Base-by-base conservation (phyloP, 2,329 filamentous ascomycete species). In the Hymenoscyphus scutula region DNA sequence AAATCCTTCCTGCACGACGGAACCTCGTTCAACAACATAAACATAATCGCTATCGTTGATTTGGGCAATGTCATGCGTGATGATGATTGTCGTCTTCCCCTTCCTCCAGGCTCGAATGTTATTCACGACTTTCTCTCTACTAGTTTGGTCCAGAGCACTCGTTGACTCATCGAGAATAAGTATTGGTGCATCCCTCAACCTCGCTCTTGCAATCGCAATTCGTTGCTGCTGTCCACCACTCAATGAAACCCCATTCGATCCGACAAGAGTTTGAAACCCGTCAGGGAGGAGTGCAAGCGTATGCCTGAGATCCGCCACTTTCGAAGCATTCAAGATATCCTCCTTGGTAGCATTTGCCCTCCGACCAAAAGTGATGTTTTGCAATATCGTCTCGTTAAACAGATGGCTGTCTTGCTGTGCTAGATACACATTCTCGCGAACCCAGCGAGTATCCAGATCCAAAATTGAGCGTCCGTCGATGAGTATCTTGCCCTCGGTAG, bases 151-250 rank as follows among this genome's bases (percentile, higher is more conserved):
- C 10, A 98, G 78, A 0, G 91, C 91, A 74, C 91, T 95, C 0
- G 92, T 97, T 0, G 90, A 86, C 73, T 98, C 95, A 68, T 98
- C 94, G 2, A 98, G 79, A 29, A 98, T 88, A 6, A 98, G 79
- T 0, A 98, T 83, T 0, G 90, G 85, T 0, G 92, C 86, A 71
- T 97, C 84, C 58, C 92, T 82, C 5, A 98, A 76, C 48, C 84
- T 84, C 1, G 92, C 91, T 66, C 93, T 82, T 1, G 93, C 92
- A 37, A 98, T 80, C 0, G 90, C 90, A 56, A 97, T 79, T 59
- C 91, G 82, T 74, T 97, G 93, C 63, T 82, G 88, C 75, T 98
- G 92, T 0, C 94, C 94, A 8, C 92, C 93, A 67, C 92, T 96
- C 48, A 97, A 78, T 2, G 84, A 81, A 37, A 83, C 84, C 0